Percentiles rank a stretch among this genome's conserved stretches.
Conservation (phyloP, 768 basidiomycete genomes). For the Naganishia antarctica region DNA sequence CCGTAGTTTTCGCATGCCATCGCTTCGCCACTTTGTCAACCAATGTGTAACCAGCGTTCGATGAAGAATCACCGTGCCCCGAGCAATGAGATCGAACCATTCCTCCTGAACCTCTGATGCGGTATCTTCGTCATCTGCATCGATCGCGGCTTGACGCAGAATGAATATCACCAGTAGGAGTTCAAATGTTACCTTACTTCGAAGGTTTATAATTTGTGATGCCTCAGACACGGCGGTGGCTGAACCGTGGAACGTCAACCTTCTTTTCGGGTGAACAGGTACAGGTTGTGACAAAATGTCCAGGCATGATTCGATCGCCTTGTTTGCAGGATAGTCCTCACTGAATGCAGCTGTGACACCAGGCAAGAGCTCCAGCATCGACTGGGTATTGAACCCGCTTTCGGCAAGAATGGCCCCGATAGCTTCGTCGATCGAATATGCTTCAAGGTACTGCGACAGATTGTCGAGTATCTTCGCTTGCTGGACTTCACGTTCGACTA, state of each 20-base stretch:
- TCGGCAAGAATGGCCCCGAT: background rate
- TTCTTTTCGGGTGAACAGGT: background rate
- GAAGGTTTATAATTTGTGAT: slow-evolving; percentile 1
- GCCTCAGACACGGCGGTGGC: background rate
- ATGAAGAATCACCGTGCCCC: slow-evolving; percentile 9
- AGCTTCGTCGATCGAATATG: slow-evolving; percentile 17
- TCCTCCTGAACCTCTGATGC: background rate
- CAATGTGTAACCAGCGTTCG: slow-evolving; percentile 6
- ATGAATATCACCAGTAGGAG: slow-evolving; percentile 6
- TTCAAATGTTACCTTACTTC: slow-evolving; percentile 14
- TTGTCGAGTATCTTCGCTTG: slow-evolving; percentile 16
- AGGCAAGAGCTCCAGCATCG: background rate
- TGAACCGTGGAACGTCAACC: background rate
- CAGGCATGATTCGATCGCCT: slow-evolving; percentile 5
- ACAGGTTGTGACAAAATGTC: background rate
- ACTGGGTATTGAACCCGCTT: background rate
- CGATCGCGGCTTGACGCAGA: background rate
- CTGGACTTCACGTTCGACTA: background rate
- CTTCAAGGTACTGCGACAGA: background rate
- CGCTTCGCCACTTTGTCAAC: slow-evolving; percentile 9
- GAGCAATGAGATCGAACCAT: slow-evolving; percentile 11
- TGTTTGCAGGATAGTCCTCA: background rate
- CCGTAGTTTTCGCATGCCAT: background rate
- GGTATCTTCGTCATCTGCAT: background rate
- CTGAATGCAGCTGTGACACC: background rate